These are phyloP conservation scores for Fusarium nurragi DNA, from an alignment of 2,329 filamentous ascomycete species.

Conservation along the genomic window DNA sequence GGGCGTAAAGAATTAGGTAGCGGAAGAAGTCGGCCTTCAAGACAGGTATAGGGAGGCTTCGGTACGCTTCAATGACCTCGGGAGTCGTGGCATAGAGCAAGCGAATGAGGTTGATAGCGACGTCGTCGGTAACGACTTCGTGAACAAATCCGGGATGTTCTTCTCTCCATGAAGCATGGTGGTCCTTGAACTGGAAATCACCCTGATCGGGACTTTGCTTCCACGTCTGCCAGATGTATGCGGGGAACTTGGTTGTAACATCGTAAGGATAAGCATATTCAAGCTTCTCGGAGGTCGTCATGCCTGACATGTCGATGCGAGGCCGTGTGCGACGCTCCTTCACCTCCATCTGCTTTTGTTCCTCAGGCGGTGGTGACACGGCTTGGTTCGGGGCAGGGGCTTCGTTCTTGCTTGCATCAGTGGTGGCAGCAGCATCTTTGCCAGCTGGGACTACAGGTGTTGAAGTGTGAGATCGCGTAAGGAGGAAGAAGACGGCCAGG, in stretches of 20 bases:
- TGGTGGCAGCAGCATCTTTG: conserved; percentile 23
- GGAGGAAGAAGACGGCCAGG: conserved; percentile 74
- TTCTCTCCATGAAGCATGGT: conserved; percentile 90
- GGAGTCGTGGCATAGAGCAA: conserved; percentile 87
- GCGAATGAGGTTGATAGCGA: conserved; percentile 81
- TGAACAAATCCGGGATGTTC: conserved; percentile 92
- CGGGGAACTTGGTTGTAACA: conserved; percentile 86
- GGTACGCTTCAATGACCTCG: conserved; percentile 80
- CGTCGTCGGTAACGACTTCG: conserved; percentile 93
- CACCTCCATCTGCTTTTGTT: conserved; percentile 32
- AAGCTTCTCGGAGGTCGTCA: conserved; percentile 81
- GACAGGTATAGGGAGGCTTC: conserved; percentile 76
- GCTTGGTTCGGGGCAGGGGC: conserved; percentile 36
- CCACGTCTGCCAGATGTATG: conserved; percentile 99
- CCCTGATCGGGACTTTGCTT: conserved; percentile 82
- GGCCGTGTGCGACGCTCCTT: conserved; percentile 46
- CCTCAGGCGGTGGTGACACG: conserved; percentile 25
- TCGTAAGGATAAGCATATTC: conserved; percentile 96
- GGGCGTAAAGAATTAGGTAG: conserved; percentile 72
- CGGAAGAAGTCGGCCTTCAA: conserved; percentile 84
- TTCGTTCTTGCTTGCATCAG: conserved; percentile 31
- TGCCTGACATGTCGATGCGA: conserved; percentile 74
- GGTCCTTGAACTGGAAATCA: conserved; percentile 81
- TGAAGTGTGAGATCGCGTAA: conserved; percentile 67
- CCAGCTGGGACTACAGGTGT: conserved; percentile 29